A percentile compares a stretch with the other conserved stretches of the same genome.
Conservation (phyloP, 2,329 filamentous ascomycete species). For the Pleomassaria siparia region DNA sequence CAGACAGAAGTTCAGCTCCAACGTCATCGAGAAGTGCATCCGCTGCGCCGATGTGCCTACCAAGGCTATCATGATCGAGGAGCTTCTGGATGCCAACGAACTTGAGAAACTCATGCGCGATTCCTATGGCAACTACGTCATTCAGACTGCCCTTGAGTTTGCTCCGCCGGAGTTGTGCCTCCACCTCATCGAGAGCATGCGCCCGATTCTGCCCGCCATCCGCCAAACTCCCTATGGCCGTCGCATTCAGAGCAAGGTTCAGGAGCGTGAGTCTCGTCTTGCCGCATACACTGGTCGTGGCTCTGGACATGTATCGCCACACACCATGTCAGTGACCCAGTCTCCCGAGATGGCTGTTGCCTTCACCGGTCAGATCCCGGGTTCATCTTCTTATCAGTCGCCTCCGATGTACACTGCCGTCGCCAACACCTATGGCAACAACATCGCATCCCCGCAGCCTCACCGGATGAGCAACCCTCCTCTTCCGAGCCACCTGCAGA, state of each 20-base stretch:
- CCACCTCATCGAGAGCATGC: conserved; percentile 79
- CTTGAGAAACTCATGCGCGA: conserved; percentile 89
- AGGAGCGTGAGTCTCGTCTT: conserved; percentile 53
- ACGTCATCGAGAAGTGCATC: conserved; percentile 91
- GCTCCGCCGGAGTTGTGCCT: conserved; percentile 35
- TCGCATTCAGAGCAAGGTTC: conserved; percentile 87
- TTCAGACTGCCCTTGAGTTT: conserved; percentile 74
- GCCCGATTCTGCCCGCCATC: conserved; percentile 80
- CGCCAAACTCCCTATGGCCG: conserved; percentile 92
- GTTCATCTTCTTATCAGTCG: conserved; percentile 22
- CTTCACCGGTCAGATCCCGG: conserved; percentile 21
- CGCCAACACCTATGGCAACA: conserved; percentile 34
- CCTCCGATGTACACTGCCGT: conserved; percentile 39
- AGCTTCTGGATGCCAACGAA: conserved; percentile 73
- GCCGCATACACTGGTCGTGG: conserved; percentile 32
- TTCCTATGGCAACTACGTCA: conserved; percentile 95
- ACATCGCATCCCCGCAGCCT: conserved; percentile 40
- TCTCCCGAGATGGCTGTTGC: conserved; percentile 21
- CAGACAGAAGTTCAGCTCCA: conserved; percentile 98
- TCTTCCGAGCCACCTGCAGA: conserved; percentile 39
- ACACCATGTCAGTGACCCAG: conserved; percentile 23
- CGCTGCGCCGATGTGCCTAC: conserved; percentile 76
- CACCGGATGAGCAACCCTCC: conserved; percentile 43
- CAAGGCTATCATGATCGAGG: conserved; percentile 80
- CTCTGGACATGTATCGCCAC: conserved; percentile 34